Conservation (phyloP, 306 rosid species). For the Luffa aegyptiaca region DNA sequence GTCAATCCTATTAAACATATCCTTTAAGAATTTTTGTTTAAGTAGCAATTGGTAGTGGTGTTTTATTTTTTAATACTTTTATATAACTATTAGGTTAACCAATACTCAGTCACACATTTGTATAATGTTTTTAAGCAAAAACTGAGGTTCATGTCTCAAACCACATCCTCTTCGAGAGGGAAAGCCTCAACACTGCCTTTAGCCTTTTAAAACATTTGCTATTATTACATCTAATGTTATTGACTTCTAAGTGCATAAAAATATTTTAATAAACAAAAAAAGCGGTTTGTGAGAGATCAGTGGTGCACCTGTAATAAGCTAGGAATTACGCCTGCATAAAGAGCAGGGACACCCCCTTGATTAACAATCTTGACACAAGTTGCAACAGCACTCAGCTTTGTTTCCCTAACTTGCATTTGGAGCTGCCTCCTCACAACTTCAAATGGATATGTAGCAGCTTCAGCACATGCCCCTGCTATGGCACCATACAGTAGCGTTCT, state of each 20-base stretch:
- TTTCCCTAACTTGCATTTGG: slow-evolving; percentile 79
- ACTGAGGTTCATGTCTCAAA: too few relatives aligned
- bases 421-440: slow-evolving; percentile 94
- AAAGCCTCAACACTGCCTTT: too few relatives aligned
- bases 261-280: not conserved
- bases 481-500: slow-evolving; percentile 81
- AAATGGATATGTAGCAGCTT: slow-evolving; percentile 94
- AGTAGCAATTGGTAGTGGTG: too few relatives aligned
- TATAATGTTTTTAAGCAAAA: too few relatives aligned
- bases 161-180: too few relatives aligned
- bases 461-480: slow-evolving; percentile 85
- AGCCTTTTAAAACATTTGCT: not conserved
- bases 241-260: not conserved
- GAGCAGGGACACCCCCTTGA: slow-evolving; percentile 80
- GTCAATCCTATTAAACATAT: too few relatives aligned
- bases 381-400: slow-evolving; percentile 56
- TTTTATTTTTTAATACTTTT: too few relatives aligned
- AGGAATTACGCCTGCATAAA: slow-evolving; percentile 84
- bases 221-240: not conserved
- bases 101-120: too few relatives aligned
- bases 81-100: too few relatives aligned
- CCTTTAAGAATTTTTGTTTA: too few relatives aligned
- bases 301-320: slow-evolving; percentile 66
- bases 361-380: slow-evolving; percentile 72
- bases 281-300: slow-evolving; percentile 3